These are phyloP conservation scores for Asterochloris sp. DNA, from an alignment of 139 green algal species.

Conservation along the genomic window DNA sequence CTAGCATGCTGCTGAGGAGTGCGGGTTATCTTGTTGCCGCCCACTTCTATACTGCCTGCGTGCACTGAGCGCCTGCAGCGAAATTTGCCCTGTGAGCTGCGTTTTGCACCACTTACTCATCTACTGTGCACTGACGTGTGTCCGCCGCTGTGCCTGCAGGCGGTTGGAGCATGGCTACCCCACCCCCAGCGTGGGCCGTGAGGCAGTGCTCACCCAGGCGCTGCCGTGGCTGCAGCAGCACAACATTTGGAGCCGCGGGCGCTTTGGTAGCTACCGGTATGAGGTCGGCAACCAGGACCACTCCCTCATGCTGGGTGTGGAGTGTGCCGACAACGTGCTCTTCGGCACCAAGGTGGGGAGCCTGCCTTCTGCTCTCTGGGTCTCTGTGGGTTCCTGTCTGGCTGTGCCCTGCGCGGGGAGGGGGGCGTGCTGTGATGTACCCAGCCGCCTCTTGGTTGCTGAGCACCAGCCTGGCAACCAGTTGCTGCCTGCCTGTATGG, in stretches of 20 bases:
- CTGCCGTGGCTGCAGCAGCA: conserved; percentile 75
- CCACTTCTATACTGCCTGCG: too few relatives aligned
- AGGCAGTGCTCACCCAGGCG: conserved; percentile 77
- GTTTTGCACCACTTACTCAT: background rate
- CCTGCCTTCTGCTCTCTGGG: background rate
- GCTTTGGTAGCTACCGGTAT: conserved; percentile 92
- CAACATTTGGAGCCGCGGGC: conserved; percentile 81
- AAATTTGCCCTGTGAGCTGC: too few relatives aligned
- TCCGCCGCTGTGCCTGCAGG: conserved; percentile 5
- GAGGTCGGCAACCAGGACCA: conserved; percentile 93
- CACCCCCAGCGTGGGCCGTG: conserved; percentile 72
- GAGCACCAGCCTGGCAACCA: too few relatives aligned
- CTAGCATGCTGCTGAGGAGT: too few relatives aligned
- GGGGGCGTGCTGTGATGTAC: background rate
- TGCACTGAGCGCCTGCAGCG: background rate
- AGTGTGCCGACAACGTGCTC: conserved; percentile 86
- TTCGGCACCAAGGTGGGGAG: conserved; percentile 49
- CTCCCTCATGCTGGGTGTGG: conserved; percentile 86
- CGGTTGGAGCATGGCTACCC: conserved; percentile 86
- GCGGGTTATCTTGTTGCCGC: too few relatives aligned
- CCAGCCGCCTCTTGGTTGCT: too few relatives aligned
- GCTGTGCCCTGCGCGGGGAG: background rate
- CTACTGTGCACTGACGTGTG: background rate
- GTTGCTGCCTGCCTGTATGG: too few relatives aligned
- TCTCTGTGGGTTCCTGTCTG: background rate